These are phyloP conservation scores for Kappamyces sp. DNA, from an alignment of 192 early-diverging fungal genomes.

Conservation along the genomic window DNA sequence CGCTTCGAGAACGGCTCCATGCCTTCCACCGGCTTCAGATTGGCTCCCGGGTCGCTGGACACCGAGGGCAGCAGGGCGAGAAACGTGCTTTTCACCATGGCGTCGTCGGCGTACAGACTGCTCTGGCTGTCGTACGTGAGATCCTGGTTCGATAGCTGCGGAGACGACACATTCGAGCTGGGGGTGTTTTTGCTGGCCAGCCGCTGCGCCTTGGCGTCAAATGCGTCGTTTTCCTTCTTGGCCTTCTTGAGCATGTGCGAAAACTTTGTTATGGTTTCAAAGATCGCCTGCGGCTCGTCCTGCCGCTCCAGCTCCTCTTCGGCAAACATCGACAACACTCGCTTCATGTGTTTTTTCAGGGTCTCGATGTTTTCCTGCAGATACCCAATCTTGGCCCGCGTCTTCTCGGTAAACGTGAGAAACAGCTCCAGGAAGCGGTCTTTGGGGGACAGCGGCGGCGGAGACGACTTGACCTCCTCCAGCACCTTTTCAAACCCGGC, in stretches of 20 bases:
- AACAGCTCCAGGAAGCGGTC: constrained; percentile 27
- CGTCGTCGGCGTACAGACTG: background rate
- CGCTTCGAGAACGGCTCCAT: constrained; percentile 18
- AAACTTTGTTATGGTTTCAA: constrained; percentile 29
- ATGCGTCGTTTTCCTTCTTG: constrained; percentile 7
- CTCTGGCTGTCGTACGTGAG: constrained; percentile 7
- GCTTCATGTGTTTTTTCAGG: constrained; percentile 29
- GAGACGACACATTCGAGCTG: constrained; percentile 10
- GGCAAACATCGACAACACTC: constrained; percentile 36
- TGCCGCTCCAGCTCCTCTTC: constrained; percentile 30
- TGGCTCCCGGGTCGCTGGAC: background rate
- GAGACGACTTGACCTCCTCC: constrained; percentile 22
- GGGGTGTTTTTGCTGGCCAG: constrained; percentile 1
- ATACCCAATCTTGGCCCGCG: constrained; percentile 25
- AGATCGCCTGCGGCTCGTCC: constrained; percentile 37
- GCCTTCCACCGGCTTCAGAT: constrained; percentile 29
- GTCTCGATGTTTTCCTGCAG: constrained; percentile 22
- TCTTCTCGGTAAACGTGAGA: constrained; percentile 19
- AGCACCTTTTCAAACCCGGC: constrained; percentile 23
- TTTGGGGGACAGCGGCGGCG: constrained; percentile 5
- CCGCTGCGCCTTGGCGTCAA: constrained; percentile 14
- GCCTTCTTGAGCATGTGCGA: constrained; percentile 17
- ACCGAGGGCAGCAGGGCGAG: background rate
- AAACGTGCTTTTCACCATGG: background rate
- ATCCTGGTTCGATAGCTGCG: constrained; percentile 12